Conservation (phyloP, 768 basidiomycete species). For the Candolleomyces efflorescens region DNA sequence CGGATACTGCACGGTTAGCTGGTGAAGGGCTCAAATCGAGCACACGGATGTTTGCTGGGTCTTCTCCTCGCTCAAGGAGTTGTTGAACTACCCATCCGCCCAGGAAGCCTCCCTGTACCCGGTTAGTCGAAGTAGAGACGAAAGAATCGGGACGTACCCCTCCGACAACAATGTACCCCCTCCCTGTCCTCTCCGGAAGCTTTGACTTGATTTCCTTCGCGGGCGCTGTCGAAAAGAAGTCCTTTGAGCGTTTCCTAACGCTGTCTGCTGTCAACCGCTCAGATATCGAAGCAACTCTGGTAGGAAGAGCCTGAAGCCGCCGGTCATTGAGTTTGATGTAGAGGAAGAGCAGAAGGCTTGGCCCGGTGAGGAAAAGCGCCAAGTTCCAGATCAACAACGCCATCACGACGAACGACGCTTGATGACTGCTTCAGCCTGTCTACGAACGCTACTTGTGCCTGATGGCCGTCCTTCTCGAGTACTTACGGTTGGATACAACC, state of each 20-base stretch:
- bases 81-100: constrained; percentile 77
- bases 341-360: constrained; percentile 17
- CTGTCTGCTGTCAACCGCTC: constrained; percentile 42
- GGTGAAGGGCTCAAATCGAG: constrained; percentile 60
- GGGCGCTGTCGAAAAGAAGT: constrained; percentile 24
- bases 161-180: constrained; percentile 73
- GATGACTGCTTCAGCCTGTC: too few species aligned
- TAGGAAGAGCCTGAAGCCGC: constrained; percentile 47
- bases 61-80: constrained; percentile 66
- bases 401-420: too few species aligned
- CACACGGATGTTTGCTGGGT: constrained; percentile 58
- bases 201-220: constrained; percentile 29
- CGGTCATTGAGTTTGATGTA: constrained; percentile 47
- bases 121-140: neutral
- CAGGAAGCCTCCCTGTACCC: constrained; percentile 60
- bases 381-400: neutral
- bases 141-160: constrained; percentile 44
- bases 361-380: neutral
- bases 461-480: too few species aligned
- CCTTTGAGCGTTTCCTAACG: constrained; percentile 33
- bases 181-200: constrained; percentile 64
- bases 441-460: too few species aligned
- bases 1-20: constrained; percentile 48
- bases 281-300: constrained; percentile 43
- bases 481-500: too few species aligned